A percentile compares a stretch with the other conserved stretches of the same genome.
Conservation (phyloP, 805 yeast genomes). For the Candida sphagnicola region DNA sequence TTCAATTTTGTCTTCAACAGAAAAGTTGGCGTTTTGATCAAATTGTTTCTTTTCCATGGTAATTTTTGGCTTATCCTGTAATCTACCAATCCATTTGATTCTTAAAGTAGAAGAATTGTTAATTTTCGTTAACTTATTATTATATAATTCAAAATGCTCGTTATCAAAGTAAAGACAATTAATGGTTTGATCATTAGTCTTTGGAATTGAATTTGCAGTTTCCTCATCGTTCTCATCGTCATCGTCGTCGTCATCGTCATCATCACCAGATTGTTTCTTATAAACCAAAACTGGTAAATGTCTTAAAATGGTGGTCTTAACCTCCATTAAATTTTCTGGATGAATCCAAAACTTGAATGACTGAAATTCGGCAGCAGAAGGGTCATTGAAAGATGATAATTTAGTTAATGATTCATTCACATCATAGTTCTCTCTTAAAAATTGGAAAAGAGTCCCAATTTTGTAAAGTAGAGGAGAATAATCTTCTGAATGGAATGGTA, state of each 20-base stretch:
- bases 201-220: constrained; percentile 20
- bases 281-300: constrained; percentile 90
- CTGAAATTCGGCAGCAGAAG: constrained; percentile 40
- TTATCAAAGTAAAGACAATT: constrained; percentile 89
- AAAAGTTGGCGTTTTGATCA: constrained; percentile 49
- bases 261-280: constrained; percentile 21
- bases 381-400: constrained; percentile 45
- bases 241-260: constrained; percentile 45
- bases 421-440: constrained; percentile 69
- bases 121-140: constrained; percentile 71
- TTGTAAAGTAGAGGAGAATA: constrained; percentile 87
- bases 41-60: constrained; percentile 75
- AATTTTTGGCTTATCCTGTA: constrained; percentile 72
- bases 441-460: constrained; percentile 74
- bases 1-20: constrained; percentile 57
- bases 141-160: constrained; percentile 76
- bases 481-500: constrained; percentile 94
- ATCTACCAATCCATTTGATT: constrained; percentile 86
- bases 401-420: constrained; percentile 46
- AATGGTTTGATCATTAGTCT: constrained; percentile 57
- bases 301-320: constrained; percentile 89
- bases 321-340: constrained; percentile 92
- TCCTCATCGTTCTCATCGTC: constrained; percentile 53
- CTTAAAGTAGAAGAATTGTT: constrained; percentile 73
- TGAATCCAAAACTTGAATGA: constrained; percentile 94